Percentiles rank a stretch among this genome's conserved stretches.
Conservation (phyloP, 768 basidiomycete genomes). For the Lentinula sp. region DNA sequence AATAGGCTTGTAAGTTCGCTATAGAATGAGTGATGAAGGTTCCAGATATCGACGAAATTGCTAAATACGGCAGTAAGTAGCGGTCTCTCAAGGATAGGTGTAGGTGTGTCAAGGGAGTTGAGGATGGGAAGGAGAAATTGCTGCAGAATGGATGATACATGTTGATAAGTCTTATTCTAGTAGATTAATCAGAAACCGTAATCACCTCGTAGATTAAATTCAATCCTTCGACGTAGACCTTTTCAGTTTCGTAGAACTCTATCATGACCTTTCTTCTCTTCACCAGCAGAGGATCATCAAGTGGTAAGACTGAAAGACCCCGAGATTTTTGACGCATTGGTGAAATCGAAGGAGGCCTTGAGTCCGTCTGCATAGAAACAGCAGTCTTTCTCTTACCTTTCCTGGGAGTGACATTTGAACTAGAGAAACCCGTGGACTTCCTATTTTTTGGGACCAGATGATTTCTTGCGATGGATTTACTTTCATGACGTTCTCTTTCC, state of each 20-base stretch:
- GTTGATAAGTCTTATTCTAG: background rate
- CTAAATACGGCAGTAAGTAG: conserved; percentile 74
- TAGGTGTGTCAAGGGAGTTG: conserved; percentile 54
- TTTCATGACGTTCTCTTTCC: conserved; percentile 24
- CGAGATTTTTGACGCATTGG: background rate
- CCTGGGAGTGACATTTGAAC: conserved; percentile 18
- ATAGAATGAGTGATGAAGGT: conserved; percentile 73
- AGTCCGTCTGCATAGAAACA: background rate
- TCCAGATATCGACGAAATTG: conserved; percentile 91
- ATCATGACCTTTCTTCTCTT: conserved; percentile 68
- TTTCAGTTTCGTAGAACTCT: conserved; percentile 81
- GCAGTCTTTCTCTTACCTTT: background rate
- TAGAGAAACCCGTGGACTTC: conserved; percentile 15
- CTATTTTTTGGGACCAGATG: conserved; percentile 19
- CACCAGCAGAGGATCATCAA: conserved; percentile 40
- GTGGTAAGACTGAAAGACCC: conserved; percentile 19
- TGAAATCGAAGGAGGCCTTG: background rate
- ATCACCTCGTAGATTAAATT: conserved; percentile 77
- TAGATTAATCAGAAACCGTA: conserved; percentile 8
- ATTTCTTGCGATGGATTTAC: conserved; percentile 24
- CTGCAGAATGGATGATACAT: conserved; percentile 27
- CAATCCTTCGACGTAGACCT: conserved; percentile 73
- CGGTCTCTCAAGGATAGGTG: conserved; percentile 54
- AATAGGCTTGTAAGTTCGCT: conserved; percentile 47
- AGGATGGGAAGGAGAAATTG: conserved; percentile 82